phyloP scores from a whole-genome alignment of 2,329 filamentous ascomycete species.

The Pyrenochaeta sp. region DNA sequence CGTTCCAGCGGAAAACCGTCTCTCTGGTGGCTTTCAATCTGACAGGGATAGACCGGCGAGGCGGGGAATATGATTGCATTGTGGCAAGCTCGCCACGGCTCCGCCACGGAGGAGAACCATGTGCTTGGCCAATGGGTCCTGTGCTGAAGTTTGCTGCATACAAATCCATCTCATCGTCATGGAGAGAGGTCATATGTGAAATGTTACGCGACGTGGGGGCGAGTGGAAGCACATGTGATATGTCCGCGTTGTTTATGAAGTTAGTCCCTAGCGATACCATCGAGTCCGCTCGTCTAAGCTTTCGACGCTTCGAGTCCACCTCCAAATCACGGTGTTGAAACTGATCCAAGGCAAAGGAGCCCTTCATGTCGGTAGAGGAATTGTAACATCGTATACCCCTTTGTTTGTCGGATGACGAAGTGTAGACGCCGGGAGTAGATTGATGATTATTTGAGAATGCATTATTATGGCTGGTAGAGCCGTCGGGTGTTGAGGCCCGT shows the following conservation, averaged over 20 bases:
- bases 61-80: background rate
- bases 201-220: too few relatives aligned
- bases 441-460: background rate
- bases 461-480: too few relatives aligned
- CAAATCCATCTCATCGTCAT: background rate
- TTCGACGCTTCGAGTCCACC: conserved; percentile 15
- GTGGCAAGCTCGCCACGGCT: background rate
- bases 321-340: conserved; percentile 13
- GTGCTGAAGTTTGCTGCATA: background rate
- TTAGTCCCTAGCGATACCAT: too few relatives aligned
- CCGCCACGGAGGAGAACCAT: background rate
- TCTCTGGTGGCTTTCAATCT: background rate
- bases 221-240: too few relatives aligned
- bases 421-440: too few relatives aligned
- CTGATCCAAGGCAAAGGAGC: conserved; percentile 3
- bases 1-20: background rate
- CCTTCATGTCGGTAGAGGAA: background rate
- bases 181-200: background rate
- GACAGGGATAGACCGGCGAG: background rate
- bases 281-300: conserved; percentile 3
- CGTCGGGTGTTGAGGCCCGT: too few relatives aligned
- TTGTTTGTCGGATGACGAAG: conserved; percentile 11
- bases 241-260: too few relatives aligned
- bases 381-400: conserved; percentile 4
- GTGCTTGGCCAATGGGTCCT: conserved; percentile 5